These are phyloP conservation scores for Cladosporium austrohemisphaericum DNA, from an alignment of 2,329 filamentous ascomycete species.

Conservation along the genomic window DNA sequence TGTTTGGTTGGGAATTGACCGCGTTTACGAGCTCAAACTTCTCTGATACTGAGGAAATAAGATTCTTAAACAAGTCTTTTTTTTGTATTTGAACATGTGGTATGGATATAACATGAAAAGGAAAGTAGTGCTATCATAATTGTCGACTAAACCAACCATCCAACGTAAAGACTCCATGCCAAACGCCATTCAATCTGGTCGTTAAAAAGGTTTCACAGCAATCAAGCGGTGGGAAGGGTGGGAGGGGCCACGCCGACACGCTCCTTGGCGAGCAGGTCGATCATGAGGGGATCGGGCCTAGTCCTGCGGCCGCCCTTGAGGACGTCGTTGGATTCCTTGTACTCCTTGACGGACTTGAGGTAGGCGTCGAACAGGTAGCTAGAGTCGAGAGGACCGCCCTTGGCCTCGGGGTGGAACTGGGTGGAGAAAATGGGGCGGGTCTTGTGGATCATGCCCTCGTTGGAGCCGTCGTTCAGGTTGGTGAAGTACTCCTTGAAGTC, in stretches of 20 bases:
- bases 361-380: constrained; percentile 97
- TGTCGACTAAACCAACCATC: neutral
- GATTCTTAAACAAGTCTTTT: no score
- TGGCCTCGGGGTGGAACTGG: constrained; percentile 98
- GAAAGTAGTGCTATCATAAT: constrained; percentile 2
- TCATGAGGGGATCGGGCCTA: constrained; percentile 79
- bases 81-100: neutral
- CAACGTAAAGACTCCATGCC: neutral
- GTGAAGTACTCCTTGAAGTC: constrained; percentile 99
- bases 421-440: constrained; percentile 95
- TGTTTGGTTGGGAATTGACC: no score
- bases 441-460: constrained; percentile 97
- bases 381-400: constrained; percentile 93
- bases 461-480: constrained; percentile 95
- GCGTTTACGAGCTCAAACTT: no score
- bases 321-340: constrained; percentile 76
- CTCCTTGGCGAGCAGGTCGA: constrained; percentile 90
- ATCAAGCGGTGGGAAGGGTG: constrained; percentile 1
- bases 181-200: constrained; percentile 14
- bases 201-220: neutral
- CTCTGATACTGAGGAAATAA: no score
- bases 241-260: constrained; percentile 72
- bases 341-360: constrained; percentile 79
- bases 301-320: constrained; percentile 73
- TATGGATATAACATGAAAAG: neutral